Conservation (phyloP, 352 stramenopile species). For the Blastocystis sp. region DNA sequence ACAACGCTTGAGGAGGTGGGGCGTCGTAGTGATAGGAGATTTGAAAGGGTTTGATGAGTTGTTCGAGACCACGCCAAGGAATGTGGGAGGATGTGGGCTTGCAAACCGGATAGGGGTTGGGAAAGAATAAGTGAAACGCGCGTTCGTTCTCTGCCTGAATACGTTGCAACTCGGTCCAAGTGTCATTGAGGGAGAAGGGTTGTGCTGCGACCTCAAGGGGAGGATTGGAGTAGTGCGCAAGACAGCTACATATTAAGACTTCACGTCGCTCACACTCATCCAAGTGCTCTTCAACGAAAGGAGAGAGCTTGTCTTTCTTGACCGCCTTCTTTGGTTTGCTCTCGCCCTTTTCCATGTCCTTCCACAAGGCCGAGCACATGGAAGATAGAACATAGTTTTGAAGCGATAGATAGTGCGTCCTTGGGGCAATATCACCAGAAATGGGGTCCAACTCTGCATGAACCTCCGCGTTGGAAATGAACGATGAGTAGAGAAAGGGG, state of each 20-base stretch:
- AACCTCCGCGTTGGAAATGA: neutral
- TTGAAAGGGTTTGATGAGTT: conserved; percentile 10
- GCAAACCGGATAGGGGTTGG: neutral
- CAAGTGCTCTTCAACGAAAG: too few species aligned
- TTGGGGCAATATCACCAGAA: neutral
- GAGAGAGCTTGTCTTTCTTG: neutral
- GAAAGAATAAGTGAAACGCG: too few species aligned
- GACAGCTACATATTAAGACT: neutral
- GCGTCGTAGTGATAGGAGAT: conserved; percentile 21
- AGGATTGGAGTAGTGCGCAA: neutral
- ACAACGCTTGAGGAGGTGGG: neutral
- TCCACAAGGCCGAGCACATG: neutral
- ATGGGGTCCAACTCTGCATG: neutral
- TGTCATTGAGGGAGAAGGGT: neutral
- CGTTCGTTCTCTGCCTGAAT: neutral
- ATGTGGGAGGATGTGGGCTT: neutral
- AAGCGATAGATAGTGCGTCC: neutral
- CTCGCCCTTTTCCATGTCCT: too few species aligned
- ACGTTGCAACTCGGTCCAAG: neutral
- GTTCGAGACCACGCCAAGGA: neutral
- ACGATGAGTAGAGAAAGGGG: neutral
- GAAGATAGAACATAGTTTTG: conserved; percentile 20
- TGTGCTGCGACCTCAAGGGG: neutral
- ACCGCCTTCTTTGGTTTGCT: neutral
- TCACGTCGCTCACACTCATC: too few species aligned